phyloP scores from a whole-genome alignment of 805 yeast genomes.

The Cyberlindnera nakhonratchasimensis region DNA sequence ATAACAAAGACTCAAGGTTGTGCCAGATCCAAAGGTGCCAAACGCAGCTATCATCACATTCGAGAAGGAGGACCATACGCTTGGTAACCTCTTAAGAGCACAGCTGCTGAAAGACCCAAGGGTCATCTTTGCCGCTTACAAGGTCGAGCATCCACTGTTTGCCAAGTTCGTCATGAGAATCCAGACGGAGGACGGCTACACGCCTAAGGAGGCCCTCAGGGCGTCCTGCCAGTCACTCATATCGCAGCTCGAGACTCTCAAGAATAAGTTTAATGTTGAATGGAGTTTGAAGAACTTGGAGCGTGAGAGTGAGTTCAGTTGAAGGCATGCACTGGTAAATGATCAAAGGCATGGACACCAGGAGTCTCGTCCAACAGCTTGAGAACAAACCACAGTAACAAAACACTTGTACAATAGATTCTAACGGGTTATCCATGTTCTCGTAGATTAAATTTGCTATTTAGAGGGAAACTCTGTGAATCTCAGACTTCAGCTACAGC shows the following conservation, averaged over 20 bases:
- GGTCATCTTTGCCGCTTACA: conserved; percentile 96
- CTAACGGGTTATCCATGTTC: too few species aligned
- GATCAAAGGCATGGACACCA: background rate
- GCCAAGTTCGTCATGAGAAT: conserved; percentile 92
- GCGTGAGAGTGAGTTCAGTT: conserved; percentile 6
- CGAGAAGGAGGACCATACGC: conserved; percentile 96
- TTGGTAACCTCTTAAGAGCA: conserved; percentile 84
- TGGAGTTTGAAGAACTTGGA: conserved; percentile 59
- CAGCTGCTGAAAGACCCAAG: conserved; percentile 81
- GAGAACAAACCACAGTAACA: too few species aligned
- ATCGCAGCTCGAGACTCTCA: conserved; percentile 68
- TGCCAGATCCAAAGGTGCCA: conserved; percentile 93
- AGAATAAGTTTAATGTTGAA: conserved; percentile 80
- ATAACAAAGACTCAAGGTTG: conserved; percentile 59
- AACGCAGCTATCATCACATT: conserved; percentile 90
- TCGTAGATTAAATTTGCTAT: too few species aligned
- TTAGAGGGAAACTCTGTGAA: too few species aligned
- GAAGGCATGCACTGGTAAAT: background rate
- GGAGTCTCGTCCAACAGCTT: too few species aligned
- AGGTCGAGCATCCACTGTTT: conserved; percentile 95
- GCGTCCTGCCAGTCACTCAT: conserved; percentile 86
- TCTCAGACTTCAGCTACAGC: too few species aligned
- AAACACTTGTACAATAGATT: too few species aligned
- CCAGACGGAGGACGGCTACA: conserved; percentile 93
- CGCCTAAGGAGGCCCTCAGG: conserved; percentile 85